Conservation (phyloP, 305 asterid species). For the Fraxinus paxiana region DNA sequence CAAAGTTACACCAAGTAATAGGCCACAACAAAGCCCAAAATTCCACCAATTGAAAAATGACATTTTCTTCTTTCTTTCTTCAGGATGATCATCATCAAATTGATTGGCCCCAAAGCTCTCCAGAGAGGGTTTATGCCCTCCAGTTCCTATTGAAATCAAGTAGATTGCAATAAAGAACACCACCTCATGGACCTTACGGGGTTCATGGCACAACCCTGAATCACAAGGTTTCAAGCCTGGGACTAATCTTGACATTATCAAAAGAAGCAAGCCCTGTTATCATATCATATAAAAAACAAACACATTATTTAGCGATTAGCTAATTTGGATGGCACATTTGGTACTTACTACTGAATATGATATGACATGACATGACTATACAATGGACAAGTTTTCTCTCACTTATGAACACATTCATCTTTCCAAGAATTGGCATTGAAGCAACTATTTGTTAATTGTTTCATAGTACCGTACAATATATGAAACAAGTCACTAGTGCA, state of each 20-base stretch:
- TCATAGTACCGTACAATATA: neutral
- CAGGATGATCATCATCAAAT: constrained; percentile 70
- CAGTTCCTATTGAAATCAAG: constrained; percentile 71
- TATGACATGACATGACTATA: neutral
- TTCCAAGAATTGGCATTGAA: neutral
- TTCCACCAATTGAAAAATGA: constrained; percentile 97
- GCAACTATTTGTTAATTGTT: neutral
- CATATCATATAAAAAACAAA: neutral
- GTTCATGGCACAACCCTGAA: constrained; percentile 24
- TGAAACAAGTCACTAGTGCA: neutral
- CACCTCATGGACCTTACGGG: constrained; percentile 44
- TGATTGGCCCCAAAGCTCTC: constrained; percentile 98
- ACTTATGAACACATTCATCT: neutral
- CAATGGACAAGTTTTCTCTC: neutral
- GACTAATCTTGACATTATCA: constrained; percentile 61
- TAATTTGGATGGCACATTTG: neutral
- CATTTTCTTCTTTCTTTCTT: constrained; percentile 60
- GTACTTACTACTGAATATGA: neutral
- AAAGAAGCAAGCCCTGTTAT: constrained; percentile 64
- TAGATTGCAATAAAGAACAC: constrained; percentile 69
- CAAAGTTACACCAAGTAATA: constrained; percentile 62
- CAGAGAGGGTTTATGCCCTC: constrained; percentile 80
- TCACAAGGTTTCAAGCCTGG: constrained; percentile 58
- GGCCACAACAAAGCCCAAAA: constrained; percentile 67
- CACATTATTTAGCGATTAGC: neutral